phyloP scores from a whole-genome alignment of 768 basidiomycete species.

The Tylopilus vinaceipallidus region DNA sequence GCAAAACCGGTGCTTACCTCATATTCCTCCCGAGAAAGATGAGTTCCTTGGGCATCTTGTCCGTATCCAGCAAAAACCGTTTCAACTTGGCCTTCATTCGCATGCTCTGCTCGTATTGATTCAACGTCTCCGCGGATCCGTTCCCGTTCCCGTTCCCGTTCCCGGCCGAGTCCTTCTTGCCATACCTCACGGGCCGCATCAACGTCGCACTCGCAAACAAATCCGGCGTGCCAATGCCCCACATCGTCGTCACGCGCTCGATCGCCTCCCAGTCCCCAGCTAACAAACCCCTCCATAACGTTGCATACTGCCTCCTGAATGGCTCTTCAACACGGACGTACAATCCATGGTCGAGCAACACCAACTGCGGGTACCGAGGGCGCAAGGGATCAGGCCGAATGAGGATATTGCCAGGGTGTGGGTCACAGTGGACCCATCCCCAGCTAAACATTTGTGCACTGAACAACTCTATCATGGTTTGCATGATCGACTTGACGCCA shows the following conservation, averaged over 20 bases:
- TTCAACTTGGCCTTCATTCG: constrained; percentile 65
- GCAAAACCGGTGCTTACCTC: constrained; percentile 52
- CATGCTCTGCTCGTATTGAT: constrained; percentile 68
- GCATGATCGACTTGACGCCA: constrained; percentile 68
- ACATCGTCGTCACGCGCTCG: constrained; percentile 48
- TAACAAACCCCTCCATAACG: constrained; percentile 69
- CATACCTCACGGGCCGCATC: constrained; percentile 55
- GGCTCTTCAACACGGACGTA: constrained; percentile 70
- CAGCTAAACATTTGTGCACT: constrained; percentile 89
- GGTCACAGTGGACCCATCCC: constrained; percentile 86
- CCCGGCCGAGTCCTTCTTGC: constrained; percentile 1
- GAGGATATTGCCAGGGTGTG: constrained; percentile 77
- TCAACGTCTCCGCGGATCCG: constrained; percentile 33
- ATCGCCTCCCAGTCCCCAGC: constrained; percentile 54
- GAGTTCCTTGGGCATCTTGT: constrained; percentile 74
- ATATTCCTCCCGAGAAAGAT: constrained; percentile 78
- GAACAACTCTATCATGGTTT: constrained; percentile 84
- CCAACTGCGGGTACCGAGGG: constrained; percentile 51
- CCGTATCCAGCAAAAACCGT: constrained; percentile 68
- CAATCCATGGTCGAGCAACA: constrained; percentile 90
- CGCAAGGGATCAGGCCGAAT: constrained; percentile 47
- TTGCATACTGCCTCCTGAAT: constrained; percentile 75
- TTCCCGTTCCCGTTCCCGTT: constrained; percentile 7
- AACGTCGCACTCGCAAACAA: constrained; percentile 72
- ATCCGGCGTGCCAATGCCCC: constrained; percentile 73